phyloP scores from a whole-genome alignment of 1,284 basidiomycete genomes.

The Naganishia liquefaciens region DNA sequence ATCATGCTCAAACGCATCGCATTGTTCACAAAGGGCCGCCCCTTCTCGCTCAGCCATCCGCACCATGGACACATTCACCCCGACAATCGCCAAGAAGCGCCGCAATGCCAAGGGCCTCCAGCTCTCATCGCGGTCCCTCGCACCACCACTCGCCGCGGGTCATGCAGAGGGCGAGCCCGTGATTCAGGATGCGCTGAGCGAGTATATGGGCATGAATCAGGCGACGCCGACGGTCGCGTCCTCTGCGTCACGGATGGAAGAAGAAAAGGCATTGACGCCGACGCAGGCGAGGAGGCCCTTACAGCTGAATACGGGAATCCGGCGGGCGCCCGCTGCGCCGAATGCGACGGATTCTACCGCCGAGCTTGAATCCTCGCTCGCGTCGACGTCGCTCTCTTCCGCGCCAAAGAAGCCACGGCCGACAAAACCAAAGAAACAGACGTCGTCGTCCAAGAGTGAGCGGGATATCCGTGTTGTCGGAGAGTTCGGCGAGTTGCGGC shows the following conservation, averaged over 20 bases:
- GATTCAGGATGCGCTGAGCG: slow-evolving; percentile 42
- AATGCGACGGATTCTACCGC: slow-evolving; percentile 24
- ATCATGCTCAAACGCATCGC: neutral
- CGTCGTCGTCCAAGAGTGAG: slow-evolving; percentile 54
- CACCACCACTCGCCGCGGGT: slow-evolving; percentile 48
- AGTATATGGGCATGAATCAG: slow-evolving; percentile 27
- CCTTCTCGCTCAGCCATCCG: neutral
- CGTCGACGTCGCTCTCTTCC: slow-evolving; percentile 51
- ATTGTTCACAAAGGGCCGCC: slow-evolving; percentile 21
- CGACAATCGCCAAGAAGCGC: slow-evolving; percentile 59
- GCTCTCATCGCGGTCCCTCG: slow-evolving; percentile 57
- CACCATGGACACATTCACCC: slow-evolving; percentile 19
- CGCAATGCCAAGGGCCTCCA: slow-evolving; percentile 75
- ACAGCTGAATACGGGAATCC: slow-evolving; percentile 41
- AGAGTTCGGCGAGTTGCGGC: slow-evolving; percentile 71
- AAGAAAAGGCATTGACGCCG: neutral
- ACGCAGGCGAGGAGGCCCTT: slow-evolving; percentile 45
- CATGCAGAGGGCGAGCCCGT: neutral
- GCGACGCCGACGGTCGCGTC: slow-evolving; percentile 17
- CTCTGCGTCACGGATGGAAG: slow-evolving; percentile 16
- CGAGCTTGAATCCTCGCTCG: slow-evolving; percentile 18
- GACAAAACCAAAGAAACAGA: slow-evolving; percentile 50
- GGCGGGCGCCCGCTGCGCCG: slow-evolving; percentile 39
- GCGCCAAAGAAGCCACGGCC: slow-evolving; percentile 47
- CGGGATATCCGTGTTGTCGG: slow-evolving; percentile 32